phyloP scores from a whole-genome alignment of 106 monocot genomes.

The Dendrobium nobile region DNA sequence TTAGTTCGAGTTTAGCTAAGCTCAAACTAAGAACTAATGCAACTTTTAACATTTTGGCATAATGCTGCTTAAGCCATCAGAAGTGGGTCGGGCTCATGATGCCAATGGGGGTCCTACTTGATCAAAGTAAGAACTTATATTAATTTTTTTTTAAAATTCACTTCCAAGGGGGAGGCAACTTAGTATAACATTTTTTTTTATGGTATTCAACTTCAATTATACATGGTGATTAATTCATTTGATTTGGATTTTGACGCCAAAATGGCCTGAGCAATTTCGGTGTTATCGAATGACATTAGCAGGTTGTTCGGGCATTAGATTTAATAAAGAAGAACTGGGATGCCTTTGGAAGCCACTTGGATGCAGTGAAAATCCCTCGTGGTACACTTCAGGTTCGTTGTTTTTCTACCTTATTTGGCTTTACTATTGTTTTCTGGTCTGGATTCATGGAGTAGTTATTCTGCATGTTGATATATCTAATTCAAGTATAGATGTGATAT shows the following conservation, averaged over 20 bases:
- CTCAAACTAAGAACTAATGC: no score
- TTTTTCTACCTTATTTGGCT: background rate
- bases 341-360: constrained; percentile 42
- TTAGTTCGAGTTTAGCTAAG: background rate
- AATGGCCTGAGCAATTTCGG: background rate
- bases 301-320: constrained; percentile 85
- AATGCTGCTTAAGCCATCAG: background rate
- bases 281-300: background rate
- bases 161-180: background rate
- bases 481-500: background rate
- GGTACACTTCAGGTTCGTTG: constrained; percentile 96
- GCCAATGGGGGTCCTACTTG: background rate
- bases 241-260: background rate
- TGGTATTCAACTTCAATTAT: background rate
- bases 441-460: background rate
- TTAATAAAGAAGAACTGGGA: constrained; percentile 62
- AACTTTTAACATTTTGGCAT: background rate
- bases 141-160: background rate
- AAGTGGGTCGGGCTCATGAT: background rate
- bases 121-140: background rate
- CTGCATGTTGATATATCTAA: background rate
- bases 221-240: background rate
- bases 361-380: constrained; percentile 64
- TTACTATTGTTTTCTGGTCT: background rate
- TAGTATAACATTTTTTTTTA: background rate